Evolutionary conservation across 2,329 filamentous ascomycete species (phyloP).

Genomic region (Xylaria sp.): DNA sequence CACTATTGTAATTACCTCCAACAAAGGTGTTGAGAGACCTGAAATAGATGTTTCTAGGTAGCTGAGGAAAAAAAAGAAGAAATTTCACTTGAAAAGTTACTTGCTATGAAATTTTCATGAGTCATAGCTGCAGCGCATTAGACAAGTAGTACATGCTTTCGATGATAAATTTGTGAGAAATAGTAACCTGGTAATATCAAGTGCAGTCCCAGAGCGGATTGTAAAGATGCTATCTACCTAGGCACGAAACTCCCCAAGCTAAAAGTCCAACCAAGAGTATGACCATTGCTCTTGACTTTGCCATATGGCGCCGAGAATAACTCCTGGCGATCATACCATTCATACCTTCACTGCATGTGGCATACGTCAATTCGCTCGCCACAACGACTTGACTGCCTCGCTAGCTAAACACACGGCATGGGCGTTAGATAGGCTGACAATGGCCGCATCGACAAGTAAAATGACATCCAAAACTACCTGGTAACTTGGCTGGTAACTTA

Average conservation of each 20-base stretch:
- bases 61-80: not conserved
- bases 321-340: too few relatives aligned
- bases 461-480: not conserved
- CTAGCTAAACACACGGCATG: not conserved
- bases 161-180: not conserved
- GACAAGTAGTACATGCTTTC: not conserved
- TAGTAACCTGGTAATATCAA: not conserved
- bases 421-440: too few relatives aligned
- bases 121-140: not conserved
- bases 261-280: not conserved
- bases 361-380: not conserved
- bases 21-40: not conserved
- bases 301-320: too few relatives aligned
- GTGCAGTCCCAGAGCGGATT: not conserved
- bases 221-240: not conserved
- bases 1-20: not conserved
- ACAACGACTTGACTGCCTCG: not conserved
- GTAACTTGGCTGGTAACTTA: too few relatives aligned
- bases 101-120: not conserved
- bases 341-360: not conserved
- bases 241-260: not conserved
- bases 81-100: not conserved
- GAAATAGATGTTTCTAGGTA: not conserved
- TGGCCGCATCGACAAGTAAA: too few relatives aligned
- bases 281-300: not conserved